Percentiles rank a stretch among this genome's conserved stretches.
These are phyloP conservation scores for Panicum hallii DNA, from an alignment of 202 grass and related monocot genomes.

Conservation along the genomic window DNA sequence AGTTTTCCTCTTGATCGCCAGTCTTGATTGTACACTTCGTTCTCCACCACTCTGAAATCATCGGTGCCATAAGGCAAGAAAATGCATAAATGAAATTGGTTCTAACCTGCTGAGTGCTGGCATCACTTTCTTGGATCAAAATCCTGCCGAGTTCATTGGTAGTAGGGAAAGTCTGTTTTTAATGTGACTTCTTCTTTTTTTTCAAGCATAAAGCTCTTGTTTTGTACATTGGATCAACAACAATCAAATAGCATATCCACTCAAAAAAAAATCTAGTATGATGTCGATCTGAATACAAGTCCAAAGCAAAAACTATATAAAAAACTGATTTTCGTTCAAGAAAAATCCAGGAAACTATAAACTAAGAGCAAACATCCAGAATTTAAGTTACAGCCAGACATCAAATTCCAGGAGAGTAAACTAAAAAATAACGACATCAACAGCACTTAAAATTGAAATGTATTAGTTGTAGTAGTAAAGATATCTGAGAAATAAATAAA, in stretches of 20 bases:
- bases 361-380: not conserved
- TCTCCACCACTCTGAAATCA: slow-evolving; percentile 65
- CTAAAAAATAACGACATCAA: slow-evolving; percentile 3
- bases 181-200: not conserved
- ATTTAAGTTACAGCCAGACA: not conserved
- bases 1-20: slow-evolving; percentile 60
- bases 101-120: not conserved
- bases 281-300: not conserved
- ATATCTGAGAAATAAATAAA: not conserved
- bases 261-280: not conserved
- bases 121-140: not conserved
- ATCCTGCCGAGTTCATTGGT: not conserved
- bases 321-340: not conserved
- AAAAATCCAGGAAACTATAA: not conserved
- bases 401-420: not conserved
- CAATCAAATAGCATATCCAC: not conserved
- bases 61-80: not conserved
- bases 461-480: not conserved
- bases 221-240: not conserved
- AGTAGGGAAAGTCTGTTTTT: not conserved
- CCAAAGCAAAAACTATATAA: not conserved
- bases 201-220: not conserved
- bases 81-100: not conserved
- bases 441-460: not conserved
- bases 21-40: slow-evolving; percentile 69